Evolutionary conservation across 2,329 filamentous ascomycete genomes (phyloP).

Genomic region (Apiospora sp.): DNA sequence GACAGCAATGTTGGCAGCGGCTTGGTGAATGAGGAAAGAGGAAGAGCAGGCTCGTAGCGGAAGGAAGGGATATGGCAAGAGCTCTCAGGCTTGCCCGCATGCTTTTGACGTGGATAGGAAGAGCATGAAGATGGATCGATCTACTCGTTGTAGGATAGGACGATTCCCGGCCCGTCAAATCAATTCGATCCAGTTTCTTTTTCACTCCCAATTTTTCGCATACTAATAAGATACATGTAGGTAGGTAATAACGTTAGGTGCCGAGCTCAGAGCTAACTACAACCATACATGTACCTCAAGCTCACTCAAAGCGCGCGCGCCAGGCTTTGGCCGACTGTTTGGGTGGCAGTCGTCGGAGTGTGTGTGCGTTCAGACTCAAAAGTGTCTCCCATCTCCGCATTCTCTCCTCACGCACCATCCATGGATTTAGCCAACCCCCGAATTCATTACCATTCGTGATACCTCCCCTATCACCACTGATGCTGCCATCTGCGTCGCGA

Average conservation of each 20-base stretch:
- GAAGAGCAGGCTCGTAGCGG: not conserved
- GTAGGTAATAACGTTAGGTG: not conserved
- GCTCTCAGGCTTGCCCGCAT: not conserved
- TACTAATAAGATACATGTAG: not conserved
- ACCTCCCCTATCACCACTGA: not conserved
- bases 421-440: constrained; percentile 17
- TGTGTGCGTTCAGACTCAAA: constrained; percentile 5
- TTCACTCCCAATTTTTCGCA: not conserved
- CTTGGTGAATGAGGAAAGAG: not conserved
- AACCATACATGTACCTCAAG: not conserved
- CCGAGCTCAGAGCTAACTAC: constrained; percentile 3
- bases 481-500: not conserved
- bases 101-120: not conserved
- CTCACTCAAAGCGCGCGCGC: not conserved
- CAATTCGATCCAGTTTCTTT: not conserved
- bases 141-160: not conserved
- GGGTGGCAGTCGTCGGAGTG: not conserved
- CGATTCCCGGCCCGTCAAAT: not conserved
- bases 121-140: not conserved
- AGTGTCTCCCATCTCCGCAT: constrained; percentile 8
- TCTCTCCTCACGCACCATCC: constrained; percentile 18
- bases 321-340: not conserved
- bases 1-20: not conserved
- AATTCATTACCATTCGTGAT: not conserved
- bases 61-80: not conserved